Evolutionary conservation across 106 monocot genomes (phyloP).

Genomic region (Dendrobium huoshanense): DNA sequence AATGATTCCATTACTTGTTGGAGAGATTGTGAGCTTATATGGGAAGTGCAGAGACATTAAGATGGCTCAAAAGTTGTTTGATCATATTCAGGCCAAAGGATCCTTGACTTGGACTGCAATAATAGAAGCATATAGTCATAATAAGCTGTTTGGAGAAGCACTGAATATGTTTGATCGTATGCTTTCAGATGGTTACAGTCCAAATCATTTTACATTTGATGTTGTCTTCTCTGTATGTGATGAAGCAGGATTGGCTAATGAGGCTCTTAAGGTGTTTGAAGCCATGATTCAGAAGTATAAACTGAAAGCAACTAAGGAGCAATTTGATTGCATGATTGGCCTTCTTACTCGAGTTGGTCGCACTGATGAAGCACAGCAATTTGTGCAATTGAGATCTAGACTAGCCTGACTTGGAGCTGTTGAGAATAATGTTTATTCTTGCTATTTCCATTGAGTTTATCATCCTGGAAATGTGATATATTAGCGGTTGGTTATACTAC

Average conservation of each 20-base stretch:
- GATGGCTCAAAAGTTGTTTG: conserved; percentile 30
- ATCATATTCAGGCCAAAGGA: conserved; percentile 29
- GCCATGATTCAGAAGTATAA: conserved; percentile 54
- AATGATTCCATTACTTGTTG: conserved; percentile 20
- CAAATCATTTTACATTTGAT: conserved; percentile 70
- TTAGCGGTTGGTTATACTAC: background rate
- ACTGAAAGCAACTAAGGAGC: conserved; percentile 32
- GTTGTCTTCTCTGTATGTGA: conserved; percentile 47
- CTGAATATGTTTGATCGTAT: conserved; percentile 37
- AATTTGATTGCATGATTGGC: conserved; percentile 39
- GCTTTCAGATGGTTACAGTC: conserved; percentile 39
- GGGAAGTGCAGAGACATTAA: conserved; percentile 42
- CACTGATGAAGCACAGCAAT: conserved; percentile 47
- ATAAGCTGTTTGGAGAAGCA: conserved; percentile 33
- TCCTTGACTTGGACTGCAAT: conserved; percentile 46
- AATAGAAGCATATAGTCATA: conserved; percentile 48
- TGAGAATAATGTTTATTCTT: background rate
- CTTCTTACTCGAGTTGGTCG: conserved; percentile 34
- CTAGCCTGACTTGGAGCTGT: conserved; percentile 6
- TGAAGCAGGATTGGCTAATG: conserved; percentile 26
- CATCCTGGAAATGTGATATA: background rate
- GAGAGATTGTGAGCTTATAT: conserved; percentile 44
- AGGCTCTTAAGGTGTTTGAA: conserved; percentile 52
- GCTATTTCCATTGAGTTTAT: background rate
- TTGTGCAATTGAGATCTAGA: conserved; percentile 36